Evolutionary conservation across 768 basidiomycete species (phyloP).

Genomic region (Amanita subjunquillea): DNA sequence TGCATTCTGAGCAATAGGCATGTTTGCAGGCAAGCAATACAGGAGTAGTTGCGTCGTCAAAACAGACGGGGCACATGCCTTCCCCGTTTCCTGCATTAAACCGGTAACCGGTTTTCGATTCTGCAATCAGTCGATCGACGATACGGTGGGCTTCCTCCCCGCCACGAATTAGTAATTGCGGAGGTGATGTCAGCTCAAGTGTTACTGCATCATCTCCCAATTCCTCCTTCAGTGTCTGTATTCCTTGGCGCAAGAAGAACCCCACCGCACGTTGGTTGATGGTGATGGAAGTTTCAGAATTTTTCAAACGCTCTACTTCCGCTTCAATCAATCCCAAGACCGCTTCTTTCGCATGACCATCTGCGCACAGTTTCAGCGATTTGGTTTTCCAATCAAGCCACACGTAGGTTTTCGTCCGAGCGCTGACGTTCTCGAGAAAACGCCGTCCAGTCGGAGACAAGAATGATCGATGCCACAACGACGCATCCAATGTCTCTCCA

Average conservation of each 20-base stretch:
- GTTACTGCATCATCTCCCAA: conserved; percentile 44
- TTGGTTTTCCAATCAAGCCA: conserved; percentile 35
- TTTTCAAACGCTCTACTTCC: conserved; percentile 37
- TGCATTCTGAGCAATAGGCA: conserved; percentile 3
- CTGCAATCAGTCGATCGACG: background rate
- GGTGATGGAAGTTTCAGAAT: conserved; percentile 28
- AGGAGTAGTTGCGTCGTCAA: conserved; percentile 1
- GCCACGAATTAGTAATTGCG: conserved; percentile 39
- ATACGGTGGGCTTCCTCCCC: conserved; percentile 34
- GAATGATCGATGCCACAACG: conserved; percentile 43
- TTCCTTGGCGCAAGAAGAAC: conserved; percentile 40
- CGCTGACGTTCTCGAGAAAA: conserved; percentile 25
- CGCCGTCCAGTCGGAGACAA: conserved; percentile 14
- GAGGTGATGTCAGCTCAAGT: conserved; percentile 26
- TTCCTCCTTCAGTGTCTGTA: conserved; percentile 38
- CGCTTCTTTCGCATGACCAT: conserved; percentile 23
- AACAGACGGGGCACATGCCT: conserved; percentile 4
- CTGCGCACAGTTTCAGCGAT: conserved; percentile 37
- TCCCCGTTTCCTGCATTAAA: background rate
- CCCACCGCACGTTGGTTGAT: conserved; percentile 31
- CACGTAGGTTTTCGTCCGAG: conserved; percentile 30
- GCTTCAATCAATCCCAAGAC: conserved; percentile 34
- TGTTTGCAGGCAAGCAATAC: conserved; percentile 1
- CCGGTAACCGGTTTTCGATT: background rate
- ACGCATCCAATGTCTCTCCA: conserved; percentile 35